Base-by-base conservation (phyloP, 257 asterid genomes). In the Asclepias syriaca region DNA sequence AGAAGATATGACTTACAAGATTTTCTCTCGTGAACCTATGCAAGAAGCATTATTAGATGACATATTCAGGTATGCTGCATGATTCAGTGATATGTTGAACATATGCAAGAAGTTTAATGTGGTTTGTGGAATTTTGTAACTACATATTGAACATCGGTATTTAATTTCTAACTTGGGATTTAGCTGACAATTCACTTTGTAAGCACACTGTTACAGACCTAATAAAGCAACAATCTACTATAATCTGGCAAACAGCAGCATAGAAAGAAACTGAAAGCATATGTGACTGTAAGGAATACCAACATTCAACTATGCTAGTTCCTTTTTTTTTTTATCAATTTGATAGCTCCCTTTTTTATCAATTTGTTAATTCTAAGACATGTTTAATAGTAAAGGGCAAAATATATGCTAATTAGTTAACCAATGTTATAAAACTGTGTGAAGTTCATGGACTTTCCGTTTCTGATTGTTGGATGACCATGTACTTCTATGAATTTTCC, bases 1-100 rank as follows among this genome's bases (percentile, higher is more conserved):
- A 83, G 84, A 83, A 46, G 98, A 95, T 76, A 77, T 75, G 81
- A 84, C 94, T 39, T 95, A 87, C 88, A 95, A 95, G 88, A 72
- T 95, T 49, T 95, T 95, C 87, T 92, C 99, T 6, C 98, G 98
- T 51, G 58, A 82, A 71, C 83, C 80, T 57, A 73, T 92, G 89
- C 57, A 85, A 19, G 97, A 95, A 78, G 86, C 77, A 58, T 79
- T 90, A 18, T 83, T 95, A 78, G 96, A 88, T 69, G 74, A 78
- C 29, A 78, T 92, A 70, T 95, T 92, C 86, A 93, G 97, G 98
- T 93, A 86, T 22, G 39, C 22, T 22, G 14, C 16, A 15, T 5
- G 48, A 61, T 34, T 32, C 2, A 34, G 29, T 56, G 24, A 18
- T 32, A 24, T 34, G 32, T 59, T 59, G 5, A 27, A 24, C 27